phyloP scores from a whole-genome alignment of 2,329 filamentous ascomycete genomes.

The Metarhizium anisopliae region DNA sequence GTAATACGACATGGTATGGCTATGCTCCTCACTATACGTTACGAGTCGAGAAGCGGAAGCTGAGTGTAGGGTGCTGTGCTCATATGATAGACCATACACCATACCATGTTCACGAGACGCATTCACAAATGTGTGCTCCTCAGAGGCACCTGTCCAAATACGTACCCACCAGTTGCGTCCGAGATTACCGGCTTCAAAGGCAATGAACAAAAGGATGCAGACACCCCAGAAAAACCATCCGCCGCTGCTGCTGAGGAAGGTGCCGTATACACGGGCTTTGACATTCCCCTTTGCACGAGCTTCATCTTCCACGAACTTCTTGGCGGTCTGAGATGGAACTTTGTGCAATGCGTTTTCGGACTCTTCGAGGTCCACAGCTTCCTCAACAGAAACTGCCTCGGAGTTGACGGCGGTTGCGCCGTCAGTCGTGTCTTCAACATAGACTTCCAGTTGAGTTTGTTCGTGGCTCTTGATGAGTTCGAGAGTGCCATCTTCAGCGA shows the following conservation, averaged over 20 bases:
- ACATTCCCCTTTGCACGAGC: constrained; percentile 62
- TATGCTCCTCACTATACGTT: constrained; percentile 11
- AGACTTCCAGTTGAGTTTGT: constrained; percentile 32
- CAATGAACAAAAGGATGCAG: constrained; percentile 44
- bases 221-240: constrained; percentile 51
- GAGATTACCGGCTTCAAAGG: constrained; percentile 45
- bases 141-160: constrained; percentile 44
- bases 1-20: constrained; percentile 49
- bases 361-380: constrained; percentile 29
- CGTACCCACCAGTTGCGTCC: constrained; percentile 56
- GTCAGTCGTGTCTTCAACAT: constrained; percentile 37
- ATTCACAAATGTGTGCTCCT: constrained; percentile 1
- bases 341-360: constrained; percentile 34
- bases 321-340: constrained; percentile 42
- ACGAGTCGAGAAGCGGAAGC: constrained; percentile 18
- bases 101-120: constrained; percentile 25
- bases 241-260: constrained; percentile 60
- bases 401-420: constrained; percentile 44
- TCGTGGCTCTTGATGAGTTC: constrained; percentile 50
- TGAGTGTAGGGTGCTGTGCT: constrained; percentile 35
- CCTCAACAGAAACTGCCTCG: constrained; percentile 35
- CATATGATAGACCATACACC: constrained; percentile 35
- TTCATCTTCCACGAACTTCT: constrained; percentile 72
- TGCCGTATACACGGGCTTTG: constrained; percentile 55
- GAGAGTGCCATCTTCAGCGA: constrained; percentile 47